Conservation (phyloP, 176 grass and related monocot genomes). For the Dactylis glomerata region DNA sequence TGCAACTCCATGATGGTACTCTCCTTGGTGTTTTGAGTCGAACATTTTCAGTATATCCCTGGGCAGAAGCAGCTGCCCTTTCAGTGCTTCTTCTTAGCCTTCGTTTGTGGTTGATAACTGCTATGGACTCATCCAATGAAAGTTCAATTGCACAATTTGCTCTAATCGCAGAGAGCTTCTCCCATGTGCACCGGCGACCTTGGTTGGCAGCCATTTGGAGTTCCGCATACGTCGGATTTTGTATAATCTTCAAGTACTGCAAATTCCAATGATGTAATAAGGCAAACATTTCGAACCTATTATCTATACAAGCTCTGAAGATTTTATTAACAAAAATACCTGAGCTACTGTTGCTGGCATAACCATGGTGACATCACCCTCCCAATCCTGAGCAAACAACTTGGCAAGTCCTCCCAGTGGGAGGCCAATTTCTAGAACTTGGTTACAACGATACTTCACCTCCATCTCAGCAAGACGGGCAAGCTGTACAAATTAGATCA, state of each 20-base stretch:
- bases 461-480: constrained; percentile 91
- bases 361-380: constrained; percentile 91
- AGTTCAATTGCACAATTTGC: constrained; percentile 97
- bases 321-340: not conserved
- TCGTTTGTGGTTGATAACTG: constrained; percentile 77
- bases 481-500: constrained; percentile 50
- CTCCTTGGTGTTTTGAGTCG: constrained; percentile 56
- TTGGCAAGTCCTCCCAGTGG: constrained; percentile 86
- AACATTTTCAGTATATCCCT: constrained; percentile 35
- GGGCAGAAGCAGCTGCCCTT: constrained; percentile 51
- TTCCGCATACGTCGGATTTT: constrained; percentile 72
- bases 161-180: constrained; percentile 92
- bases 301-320: not conserved
- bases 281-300: not conserved
- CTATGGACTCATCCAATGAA: constrained; percentile 86
- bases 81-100: constrained; percentile 72
- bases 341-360: constrained; percentile 86
- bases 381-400: constrained; percentile 94
- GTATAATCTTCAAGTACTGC: constrained; percentile 96
- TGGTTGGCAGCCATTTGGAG: constrained; percentile 90
- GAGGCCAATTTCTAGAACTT: constrained; percentile 86
- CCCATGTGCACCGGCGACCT: constrained; percentile 86
- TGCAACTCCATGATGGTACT: constrained; percentile 90
- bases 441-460: constrained; percentile 89
- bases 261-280: not conserved